phyloP scores from a whole-genome alignment of 164 flowering plant genomes.

The Vitis riparia region DNA sequence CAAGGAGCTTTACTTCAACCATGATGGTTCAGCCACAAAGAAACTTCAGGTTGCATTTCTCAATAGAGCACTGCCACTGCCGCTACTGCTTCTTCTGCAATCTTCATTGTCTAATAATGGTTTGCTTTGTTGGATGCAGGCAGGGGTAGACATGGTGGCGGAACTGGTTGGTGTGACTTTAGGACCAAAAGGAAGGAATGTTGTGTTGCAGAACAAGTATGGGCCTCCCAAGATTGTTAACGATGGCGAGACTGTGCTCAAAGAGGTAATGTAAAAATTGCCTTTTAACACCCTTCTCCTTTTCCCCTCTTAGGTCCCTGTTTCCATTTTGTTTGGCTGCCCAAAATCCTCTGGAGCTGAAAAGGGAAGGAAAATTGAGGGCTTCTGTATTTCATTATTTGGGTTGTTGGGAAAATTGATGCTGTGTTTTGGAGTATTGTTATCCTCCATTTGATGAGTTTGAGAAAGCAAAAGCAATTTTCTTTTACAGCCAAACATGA shows the following conservation, averaged over 20 bases:
- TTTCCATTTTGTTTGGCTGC: not conserved
- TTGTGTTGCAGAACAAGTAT: conserved; percentile 84
- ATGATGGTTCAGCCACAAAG: conserved; percentile 70
- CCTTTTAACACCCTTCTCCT: not conserved
- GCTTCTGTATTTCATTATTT: too few species aligned
- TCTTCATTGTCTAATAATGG: too few species aligned
- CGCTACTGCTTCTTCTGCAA: too few species aligned
- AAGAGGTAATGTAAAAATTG: conserved; percentile 49
- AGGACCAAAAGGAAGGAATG: conserved; percentile 96
- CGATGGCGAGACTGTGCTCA: conserved; percentile 90
- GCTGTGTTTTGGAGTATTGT: too few species aligned
- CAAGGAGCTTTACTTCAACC: conserved; percentile 82
- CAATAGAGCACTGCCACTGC: too few species aligned
- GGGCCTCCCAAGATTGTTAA: conserved; percentile 95
- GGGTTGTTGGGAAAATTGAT: too few species aligned
- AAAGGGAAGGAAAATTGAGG: too few species aligned
- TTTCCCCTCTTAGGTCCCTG: not conserved
- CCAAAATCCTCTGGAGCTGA: not conserved
- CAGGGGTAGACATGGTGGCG: conserved; percentile 79
- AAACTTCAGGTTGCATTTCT: conserved; percentile 63
- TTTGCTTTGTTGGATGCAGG: conserved; percentile 41
- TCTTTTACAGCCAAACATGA: too few species aligned
- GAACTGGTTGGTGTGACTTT: conserved; percentile 81
- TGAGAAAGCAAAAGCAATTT: too few species aligned
- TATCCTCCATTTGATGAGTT: too few species aligned